Evolutionary conservation across 306 rosid species (phyloP).

Genomic region (Quercus wislizeni): DNA sequence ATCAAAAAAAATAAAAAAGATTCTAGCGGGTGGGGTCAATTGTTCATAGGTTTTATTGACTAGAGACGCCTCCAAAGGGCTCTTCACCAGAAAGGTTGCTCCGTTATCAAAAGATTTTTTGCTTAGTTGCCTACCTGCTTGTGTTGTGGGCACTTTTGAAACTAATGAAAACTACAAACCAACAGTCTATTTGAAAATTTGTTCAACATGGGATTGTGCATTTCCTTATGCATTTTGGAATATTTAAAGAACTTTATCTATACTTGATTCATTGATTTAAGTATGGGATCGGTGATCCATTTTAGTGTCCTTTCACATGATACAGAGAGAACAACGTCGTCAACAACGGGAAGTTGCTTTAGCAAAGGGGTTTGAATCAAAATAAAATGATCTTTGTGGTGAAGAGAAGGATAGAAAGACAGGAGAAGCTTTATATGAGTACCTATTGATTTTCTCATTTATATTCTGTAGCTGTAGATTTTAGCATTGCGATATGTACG

Average conservation of each 20-base stretch:
- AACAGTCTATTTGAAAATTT: no score
- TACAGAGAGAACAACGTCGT: constrained; percentile 36
- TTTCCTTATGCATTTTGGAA: background rate
- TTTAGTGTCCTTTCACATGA: background rate
- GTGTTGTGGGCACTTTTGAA: no score
- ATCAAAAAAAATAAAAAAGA: no score
- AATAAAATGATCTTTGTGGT: background rate
- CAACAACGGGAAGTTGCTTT: constrained; percentile 31
- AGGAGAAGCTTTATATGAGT: background rate
- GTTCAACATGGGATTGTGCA: no score
- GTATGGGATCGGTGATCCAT: background rate
- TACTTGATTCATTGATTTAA: background rate
- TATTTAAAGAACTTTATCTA: background rate
- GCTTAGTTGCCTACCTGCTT: background rate
- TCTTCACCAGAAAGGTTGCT: no score
- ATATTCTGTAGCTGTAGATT: background rate
- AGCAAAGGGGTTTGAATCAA: background rate
- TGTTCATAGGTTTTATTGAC: no score
- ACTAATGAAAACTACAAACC: no score
- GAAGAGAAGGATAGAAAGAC: background rate
- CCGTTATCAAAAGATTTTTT: no score
- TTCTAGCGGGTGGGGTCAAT: no score
- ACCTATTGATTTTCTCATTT: background rate
- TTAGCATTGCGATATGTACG: background rate
- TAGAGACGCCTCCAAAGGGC: no score